Base-by-base conservation (phyloP, 768 basidiomycete genomes). In the Serendipita sp. region DNA sequence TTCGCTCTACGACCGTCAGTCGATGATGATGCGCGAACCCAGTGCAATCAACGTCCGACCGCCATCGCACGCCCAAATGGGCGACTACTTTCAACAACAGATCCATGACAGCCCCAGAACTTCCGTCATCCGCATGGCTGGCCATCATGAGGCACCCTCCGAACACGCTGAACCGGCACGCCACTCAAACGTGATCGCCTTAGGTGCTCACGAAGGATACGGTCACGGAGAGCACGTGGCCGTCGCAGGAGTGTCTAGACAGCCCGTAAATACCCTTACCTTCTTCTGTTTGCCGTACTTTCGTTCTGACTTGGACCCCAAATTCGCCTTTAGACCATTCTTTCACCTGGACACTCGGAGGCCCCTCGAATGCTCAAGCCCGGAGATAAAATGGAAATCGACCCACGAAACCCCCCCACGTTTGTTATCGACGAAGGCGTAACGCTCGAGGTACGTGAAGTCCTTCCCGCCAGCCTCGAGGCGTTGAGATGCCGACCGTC, bases 391-490 rank as follows among this genome's bases (percentile, higher is more conserved):
- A 58, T 58, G 53, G 53, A 58, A 33, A 58, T 58, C 53, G 53
- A 58, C 30, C 53, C 53, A 9, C 17, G 24, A 3, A 58, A 58
- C n/a, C 53, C 53, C 9, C 53, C 53, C 22, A 58, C 53, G 17
- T 58, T 58, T 58, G 53, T 58, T n/a, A 33, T 58, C 31, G 53
- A 58, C 31, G 53, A 58, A 31, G 53, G 53, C n/a, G 53, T 58
- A n/a, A 58, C 53, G 53, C 53, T 58, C 2, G 53, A 58, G 53
- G 53, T 58, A 22, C 53, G 53, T 58, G 20, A 17, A 3, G 9
- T n/a, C 24, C n/a, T 58, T 50, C n/a, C n/a, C n/a, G n/a, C n/a
- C n/a, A n/a, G n/a, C 31, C 17, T 58, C 30, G 53, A 4, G 22
- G 34, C 16, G 17, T 33, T 24, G 22, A 22, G 28, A 20, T 48